Evolutionary conservation across 208 protist species (phyloP), one percentile per base, ranked within the genome.

Genomic region (Leishmania braziliensis): DNA sequence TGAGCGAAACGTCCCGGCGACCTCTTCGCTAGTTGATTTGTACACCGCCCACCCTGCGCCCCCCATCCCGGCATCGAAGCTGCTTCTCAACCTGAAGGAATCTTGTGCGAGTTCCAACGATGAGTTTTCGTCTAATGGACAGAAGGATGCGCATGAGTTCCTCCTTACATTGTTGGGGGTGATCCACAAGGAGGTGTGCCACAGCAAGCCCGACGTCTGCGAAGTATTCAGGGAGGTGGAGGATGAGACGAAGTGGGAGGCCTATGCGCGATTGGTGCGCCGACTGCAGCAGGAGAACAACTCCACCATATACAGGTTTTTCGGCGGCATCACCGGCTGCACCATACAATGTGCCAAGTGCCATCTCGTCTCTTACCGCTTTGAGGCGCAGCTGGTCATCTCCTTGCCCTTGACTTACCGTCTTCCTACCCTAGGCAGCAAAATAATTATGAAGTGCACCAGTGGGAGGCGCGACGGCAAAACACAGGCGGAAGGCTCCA

Each of bases 141-240:
- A 98, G 81, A 92, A 96, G 70, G 97, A 98, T 82, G 92, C 93
- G 18, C 95, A 98, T 79, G 97, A 98, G 84, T 94, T 98, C 69
- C 87, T 98, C 29, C 89, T 94, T 58, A 96, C 91, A 16, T 82
- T 98, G 53, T 73, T 98, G 12, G 90, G 90, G 75, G 89, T 96
- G 48, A 81, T 98, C n/a, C 94, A 98, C 85, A 90, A 94, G 76
- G 97, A 98, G 84, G 79, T 94, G 4, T 96, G 97, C 74, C 82
- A 79, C 33, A 85, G 85, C 75, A 71, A 78, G n/a, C 62, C 80
- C 14, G 84, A 75, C 5, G 83, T 73, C 46, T 94, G 93, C 80
- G 75, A 91, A 63, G 84, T 88, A 51, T 76, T 95, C 29, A 89
- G 91, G 63, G 87, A 94, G 29, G 73, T 93, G 53, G 88, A 90